Base-by-base conservation (phyloP, 306 rosid species). In the Vicia villosa region DNA sequence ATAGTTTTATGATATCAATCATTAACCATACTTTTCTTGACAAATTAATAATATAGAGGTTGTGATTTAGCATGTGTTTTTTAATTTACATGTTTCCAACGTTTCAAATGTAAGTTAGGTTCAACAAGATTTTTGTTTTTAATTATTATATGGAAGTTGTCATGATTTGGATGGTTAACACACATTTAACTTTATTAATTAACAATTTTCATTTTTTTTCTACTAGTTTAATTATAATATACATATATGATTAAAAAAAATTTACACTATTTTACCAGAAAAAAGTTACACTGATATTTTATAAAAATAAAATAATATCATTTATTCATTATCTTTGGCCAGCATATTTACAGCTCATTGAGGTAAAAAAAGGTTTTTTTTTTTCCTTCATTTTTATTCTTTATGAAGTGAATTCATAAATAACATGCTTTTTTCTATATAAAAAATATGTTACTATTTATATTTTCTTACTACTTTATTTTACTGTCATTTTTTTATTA, bases 31-130 rank as follows among this genome's bases (percentile, higher is more conserved):
- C 59, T 21, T 52, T 52, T 30, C 16, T 54, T 54, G 9, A 11
- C 60, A 22, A 22, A 22, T 11, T 22, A 11, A 54, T 54, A 16
- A 22, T 8, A 24, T 22, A n/a, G 16, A 54, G 32, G 32, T 22
- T 54, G 34, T 54, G 15, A 20, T 52, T 52, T 52, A 22, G 16
- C 60, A 54, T 54, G 60, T 54, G 60, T 22, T 54, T 54, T 7
- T 24, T 54, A 54, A 54, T 54, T 54, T 54, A 11, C 32, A 54
- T 52, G 59, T 52, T 52, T 52, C 30, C 24, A 52, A 52, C 34
- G 34, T 21, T 52, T 30, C n/a, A 21, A 52, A 11, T 21, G 15
- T 4, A 20, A 1, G 10, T 52, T 52, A 52, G 59, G 59, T 52
- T 52, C 15, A 52, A 52, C 15, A 51, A 10, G 0, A 47, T 47